Percentiles rank a stretch among this genome's conserved stretches.
These are phyloP conservation scores for Mycosphaerella sp. DNA, from an alignment of 2,329 filamentous ascomycete species.

Conservation along the genomic window DNA sequence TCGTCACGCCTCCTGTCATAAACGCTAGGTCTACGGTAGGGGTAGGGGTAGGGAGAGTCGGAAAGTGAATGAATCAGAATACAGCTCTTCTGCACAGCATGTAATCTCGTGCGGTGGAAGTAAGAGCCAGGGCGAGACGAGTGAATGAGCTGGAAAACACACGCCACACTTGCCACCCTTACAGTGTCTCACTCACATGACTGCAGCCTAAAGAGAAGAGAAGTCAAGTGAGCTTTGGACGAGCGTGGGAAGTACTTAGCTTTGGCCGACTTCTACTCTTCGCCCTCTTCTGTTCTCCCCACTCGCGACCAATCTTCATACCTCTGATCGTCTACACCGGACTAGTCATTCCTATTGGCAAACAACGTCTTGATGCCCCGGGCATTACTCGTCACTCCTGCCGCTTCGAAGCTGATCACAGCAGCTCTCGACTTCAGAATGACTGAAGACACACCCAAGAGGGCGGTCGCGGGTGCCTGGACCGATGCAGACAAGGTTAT, in stretches of 20 bases:
- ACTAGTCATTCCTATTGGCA: constrained; percentile 5
- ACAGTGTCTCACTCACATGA: not conserved
- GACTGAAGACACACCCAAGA: constrained; percentile 16
- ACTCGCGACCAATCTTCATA: not conserved
- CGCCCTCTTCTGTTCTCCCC: constrained; percentile 9
- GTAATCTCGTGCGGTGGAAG: not conserved
- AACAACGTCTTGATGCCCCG: not conserved
- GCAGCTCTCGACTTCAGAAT: constrained; percentile 15
- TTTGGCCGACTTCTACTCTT: not conserved
- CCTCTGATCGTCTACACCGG: not conserved
- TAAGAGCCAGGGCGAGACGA: not conserved
- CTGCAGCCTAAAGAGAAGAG: not conserved
- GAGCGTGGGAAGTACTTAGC: not conserved
- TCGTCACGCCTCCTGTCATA: too few relatives aligned
- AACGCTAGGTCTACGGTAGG: too few relatives aligned
- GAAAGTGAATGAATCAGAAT: not conserved
- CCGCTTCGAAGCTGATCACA: constrained; percentile 5
- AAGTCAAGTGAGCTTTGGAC: constrained; percentile 3
- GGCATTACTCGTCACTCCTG: not conserved
- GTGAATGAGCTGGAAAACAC: not conserved
- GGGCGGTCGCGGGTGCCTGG: constrained; percentile 25
- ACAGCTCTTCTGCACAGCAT: not conserved
- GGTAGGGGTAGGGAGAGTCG: too few relatives aligned
- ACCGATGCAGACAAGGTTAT: constrained; percentile 31
- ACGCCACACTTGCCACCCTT: not conserved